Base-by-base conservation (phyloP, 306 rosid species). In the Rosa chinensis region DNA sequence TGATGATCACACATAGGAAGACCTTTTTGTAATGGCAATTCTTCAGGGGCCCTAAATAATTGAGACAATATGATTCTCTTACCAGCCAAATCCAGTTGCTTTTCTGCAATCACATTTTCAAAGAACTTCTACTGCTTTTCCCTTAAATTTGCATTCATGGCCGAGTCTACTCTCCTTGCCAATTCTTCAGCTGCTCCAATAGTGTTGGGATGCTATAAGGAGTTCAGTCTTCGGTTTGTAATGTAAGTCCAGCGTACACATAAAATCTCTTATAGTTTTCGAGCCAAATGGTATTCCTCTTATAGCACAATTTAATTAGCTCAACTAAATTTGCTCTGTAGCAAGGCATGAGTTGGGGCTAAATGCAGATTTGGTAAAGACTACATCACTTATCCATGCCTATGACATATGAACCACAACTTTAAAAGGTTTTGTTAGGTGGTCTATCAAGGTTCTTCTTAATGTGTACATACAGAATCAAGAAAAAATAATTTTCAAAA, bases 141-240 rank as follows among this genome's bases (percentile, higher is more conserved):
- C 40, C 42, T 32, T 63, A 28, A 2, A 63, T 63, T 32, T 14
- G 21, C 69, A 63, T 6, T 84, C 70, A 94, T 84, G 10, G 81
- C 83, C 11, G 55, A 32, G 50, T 84, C 92, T 5, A 85, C 89
- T 28, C 61, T 76, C 84, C 83, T 86, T 10, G 97, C 98, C 97
- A 94, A 83, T 68, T 87, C 91, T 77, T 79, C 89, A 9, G 98
- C 98, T 66, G 91, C 87, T 78, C 98, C 97, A 47, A 90, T 88
- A 67, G 91, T 91, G 59, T 84, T 86, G 70, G 70, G 81, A 83
- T 0, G 97, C 97, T 93, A 87, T 73, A 94, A 85, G 84, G 49
- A 92, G 90, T 78, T 83, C 80, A 40, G 23, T 28, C 92, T 94
- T 94, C 10, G 92, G 92, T 74, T 82, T 91, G 6, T 78, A 70